Evolutionary conservation across 345 rosid genomes (phyloP), one percentile per base, ranked within the genome.

Genomic region (Eucalyptus cladocalyx): DNA sequence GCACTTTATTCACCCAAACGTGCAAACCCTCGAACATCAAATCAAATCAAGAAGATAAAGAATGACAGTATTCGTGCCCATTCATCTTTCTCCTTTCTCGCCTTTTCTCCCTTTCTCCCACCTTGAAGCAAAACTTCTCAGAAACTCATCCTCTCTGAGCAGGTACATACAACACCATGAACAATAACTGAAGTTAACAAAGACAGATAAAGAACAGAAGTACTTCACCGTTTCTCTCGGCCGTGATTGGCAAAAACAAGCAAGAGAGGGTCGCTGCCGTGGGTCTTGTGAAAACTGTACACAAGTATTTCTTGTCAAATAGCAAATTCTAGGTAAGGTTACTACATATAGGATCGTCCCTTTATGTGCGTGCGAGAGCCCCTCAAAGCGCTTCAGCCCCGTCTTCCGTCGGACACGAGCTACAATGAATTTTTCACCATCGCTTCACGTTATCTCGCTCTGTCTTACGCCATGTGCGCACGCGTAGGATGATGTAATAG

Each of bases 1-100:
- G 90, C 90, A 88, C 93, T 89, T 91, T 91, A 80, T 88, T 86
- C 90, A 83, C 88, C 88, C 88, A 88, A 76, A 76, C 81, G 26
- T 87, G 87, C 89, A 80, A 72, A 24, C 80, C 72, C 53, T 89
- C 91, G 89, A 89, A 56, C 37, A 88, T 72, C 88, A 76, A 76
- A 76, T 76, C 47, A 76, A 34, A 76, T 76, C 83, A 37, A 76
- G 45, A 87, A 15, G 53, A 87, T 86, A 89, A 65, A 88, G 90
- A 89, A 43, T 62, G 32, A 28, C 76, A 87, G 26, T 34, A 89
- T 88, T 60, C 76, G 87, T 86, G 65, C 87, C 88, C 54, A 17
- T 80, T 69, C 51, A 62, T 47, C 69, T 26, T 87, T 87, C 37
- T 37, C 32, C 69, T 62, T 62, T 62, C 58, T 53, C n/a, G n/a